Evolutionary conservation across 1,284 basidiomycete species (phyloP).

Genomic region (Athelia psychrophila): DNA sequence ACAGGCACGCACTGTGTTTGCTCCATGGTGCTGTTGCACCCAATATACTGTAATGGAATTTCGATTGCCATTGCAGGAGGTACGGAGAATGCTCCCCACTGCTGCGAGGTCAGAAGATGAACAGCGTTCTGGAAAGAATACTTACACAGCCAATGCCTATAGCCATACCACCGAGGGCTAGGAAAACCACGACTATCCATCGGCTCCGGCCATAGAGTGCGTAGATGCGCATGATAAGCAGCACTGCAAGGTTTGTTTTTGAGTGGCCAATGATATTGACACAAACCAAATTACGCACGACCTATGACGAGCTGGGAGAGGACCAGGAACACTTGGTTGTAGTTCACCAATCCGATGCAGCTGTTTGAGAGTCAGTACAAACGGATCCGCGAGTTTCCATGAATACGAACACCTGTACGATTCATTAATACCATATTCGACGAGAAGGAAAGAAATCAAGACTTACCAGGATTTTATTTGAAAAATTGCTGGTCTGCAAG

Average conservation of each 20-base stretch:
- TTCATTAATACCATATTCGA: neutral
- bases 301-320: neutral
- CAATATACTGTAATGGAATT: no score
- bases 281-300: neutral
- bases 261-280: no score
- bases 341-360: neutral
- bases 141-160: conserved; percentile 1
- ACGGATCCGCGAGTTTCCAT: neutral
- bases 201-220: conserved; percentile 9
- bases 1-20: no score
- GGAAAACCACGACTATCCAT: conserved; percentile 5
- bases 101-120: no score
- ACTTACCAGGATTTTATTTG: neutral
- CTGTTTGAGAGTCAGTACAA: neutral
- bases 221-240: conserved; percentile 9
- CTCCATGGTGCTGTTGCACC: no score
- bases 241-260: no score
- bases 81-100: no score
- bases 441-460: no score
- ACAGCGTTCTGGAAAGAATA: no score
- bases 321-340: neutral
- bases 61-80: no score
- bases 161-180: neutral
- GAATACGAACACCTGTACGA: neutral
- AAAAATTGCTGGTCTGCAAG: neutral